Percentiles rank a stretch among this genome's conserved stretches.
These are phyloP conservation scores for Coemansia sp. DNA, from an alignment of 192 early-diverging fungal species.

Conservation along the genomic window DNA sequence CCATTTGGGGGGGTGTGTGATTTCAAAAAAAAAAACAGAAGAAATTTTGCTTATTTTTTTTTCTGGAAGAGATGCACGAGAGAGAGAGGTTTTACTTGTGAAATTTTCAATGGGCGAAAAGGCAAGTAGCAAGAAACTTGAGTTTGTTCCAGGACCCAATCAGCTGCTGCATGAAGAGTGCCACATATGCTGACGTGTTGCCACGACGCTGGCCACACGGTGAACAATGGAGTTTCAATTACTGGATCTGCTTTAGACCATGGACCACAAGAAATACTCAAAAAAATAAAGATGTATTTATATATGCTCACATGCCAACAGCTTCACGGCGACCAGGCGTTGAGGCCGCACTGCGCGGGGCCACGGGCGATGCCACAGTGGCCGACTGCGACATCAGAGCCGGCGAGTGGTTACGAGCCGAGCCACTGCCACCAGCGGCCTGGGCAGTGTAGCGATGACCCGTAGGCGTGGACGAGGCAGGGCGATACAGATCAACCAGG, in stretches of 20 bases:
- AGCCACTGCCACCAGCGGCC: neutral
- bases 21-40: neutral
- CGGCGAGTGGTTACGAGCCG: slow-evolving; percentile 35
- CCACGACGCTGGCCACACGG: slow-evolving; percentile 7
- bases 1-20: slow-evolving; percentile 18
- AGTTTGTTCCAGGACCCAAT: neutral
- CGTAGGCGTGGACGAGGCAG: slow-evolving; percentile 49
- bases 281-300: no score
- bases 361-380: slow-evolving; percentile 31
- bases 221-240: neutral
- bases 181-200: slow-evolving; percentile 3
- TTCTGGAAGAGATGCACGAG: neutral
- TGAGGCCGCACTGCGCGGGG: slow-evolving; percentile 52
- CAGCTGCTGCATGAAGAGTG: neutral
- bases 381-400: slow-evolving; percentile 12
- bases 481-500: slow-evolving; percentile 34
- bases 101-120: no score
- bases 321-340: slow-evolving; percentile 48
- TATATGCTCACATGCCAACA: slow-evolving; percentile 21
- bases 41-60: no score
- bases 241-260: neutral
- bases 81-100: neutral
- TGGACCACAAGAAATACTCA: no score
- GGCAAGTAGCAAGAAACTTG: neutral
- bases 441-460: slow-evolving; percentile 12